Base-by-base conservation (phyloP, 768 basidiomycete genomes). In the Coprinellus aureogranulatus region DNA sequence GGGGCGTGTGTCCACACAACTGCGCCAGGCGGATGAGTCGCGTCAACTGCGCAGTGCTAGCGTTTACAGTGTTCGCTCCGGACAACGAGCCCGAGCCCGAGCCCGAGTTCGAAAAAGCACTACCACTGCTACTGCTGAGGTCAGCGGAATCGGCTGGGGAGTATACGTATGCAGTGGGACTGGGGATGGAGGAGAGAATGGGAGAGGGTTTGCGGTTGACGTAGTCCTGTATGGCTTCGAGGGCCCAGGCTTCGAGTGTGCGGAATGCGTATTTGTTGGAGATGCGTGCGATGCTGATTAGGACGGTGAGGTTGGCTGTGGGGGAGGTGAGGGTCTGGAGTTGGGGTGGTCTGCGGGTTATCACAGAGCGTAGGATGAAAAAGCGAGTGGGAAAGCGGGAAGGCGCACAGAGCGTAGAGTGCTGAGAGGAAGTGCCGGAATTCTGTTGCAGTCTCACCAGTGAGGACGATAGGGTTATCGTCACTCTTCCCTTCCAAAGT, bases 241-340 rank as follows among this genome's bases (percentile, higher is more conserved):
- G 76, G 1, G 87, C 81, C 89, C 89, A 90, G 1, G 82, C 84
- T 67, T 90, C 89, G 30, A 87, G 68, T 9, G 84, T 81, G 67
- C 83, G 87, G 80, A 89, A 90, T 23, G 82, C 78, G 63, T 90
- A 90, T 72, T 90, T 90, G 74, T 84, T 84, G 26, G 87, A 77
- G 12, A 90, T 75, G 10, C 79, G 79, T 3, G 85, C 85, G 57
- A 90, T 83, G 65, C 87, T 67, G 55, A 72, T 69, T 11, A 71
- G 68, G n/a, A 64, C 65, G 23, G 72, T 67, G 14, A 90, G 76
- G 59, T 89, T 77, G 25, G 83, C 76, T 41, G 70, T 72, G 28
- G 77, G 69, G 11, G 78, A 75, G 20, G 79, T 78, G 12, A 82
- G 73, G 42, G 76, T 66, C 55, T 72, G 72, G 22, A 88, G 72